phyloP scores from a whole-genome alignment of 23 red algal species.

The Gracilaria caudata region DNA sequence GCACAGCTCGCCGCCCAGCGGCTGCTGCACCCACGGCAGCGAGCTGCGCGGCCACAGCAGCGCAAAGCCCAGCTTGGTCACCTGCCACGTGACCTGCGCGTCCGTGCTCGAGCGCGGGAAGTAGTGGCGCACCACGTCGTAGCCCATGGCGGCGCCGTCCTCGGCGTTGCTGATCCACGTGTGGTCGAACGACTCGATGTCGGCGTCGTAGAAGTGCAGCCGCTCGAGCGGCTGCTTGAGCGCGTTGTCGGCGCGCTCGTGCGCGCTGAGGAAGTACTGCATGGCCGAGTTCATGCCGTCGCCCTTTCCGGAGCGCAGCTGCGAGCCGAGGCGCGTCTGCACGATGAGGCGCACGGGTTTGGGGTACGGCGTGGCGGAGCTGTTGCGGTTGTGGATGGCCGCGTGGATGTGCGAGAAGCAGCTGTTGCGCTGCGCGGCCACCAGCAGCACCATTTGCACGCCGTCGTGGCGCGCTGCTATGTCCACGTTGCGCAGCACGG shows the following conservation, averaged over 20 bases:
- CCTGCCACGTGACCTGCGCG: conserved; percentile 79
- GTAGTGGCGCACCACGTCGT: conserved; percentile 78
- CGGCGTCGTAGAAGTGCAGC: conserved; percentile 83
- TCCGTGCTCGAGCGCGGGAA: conserved; percentile 73
- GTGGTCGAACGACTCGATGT: conserved; percentile 74
- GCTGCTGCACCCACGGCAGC: conserved; percentile 74
- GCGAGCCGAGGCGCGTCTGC: conserved; percentile 52
- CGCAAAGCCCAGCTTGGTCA: conserved; percentile 73
- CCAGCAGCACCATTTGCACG: conserved; percentile 57
- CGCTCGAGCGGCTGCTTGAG: conserved; percentile 41
- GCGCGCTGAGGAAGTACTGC: conserved; percentile 56
- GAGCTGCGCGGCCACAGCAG: conserved; percentile 63
- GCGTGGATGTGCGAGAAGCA: conserved; percentile 32
- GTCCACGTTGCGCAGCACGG: conserved; percentile 66
- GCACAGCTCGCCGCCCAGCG: conserved; percentile 79
- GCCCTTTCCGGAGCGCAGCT: conserved; percentile 73
- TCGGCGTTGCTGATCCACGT: conserved; percentile 73
- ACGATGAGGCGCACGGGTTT: conserved; percentile 16
- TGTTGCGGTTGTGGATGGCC: conserved; percentile 13
- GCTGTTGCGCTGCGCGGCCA: conserved; percentile 31
- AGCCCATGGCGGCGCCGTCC: conserved; percentile 63
- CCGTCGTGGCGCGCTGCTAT: conserved; percentile 43
- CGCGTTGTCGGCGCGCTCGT: neutral
- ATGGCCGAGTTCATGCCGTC: conserved; percentile 84
- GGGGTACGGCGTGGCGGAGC: conserved; percentile 4